These are phyloP conservation scores for Trypanosoma platydactyli DNA, from an alignment of 208 protist genomes.

Conservation along the genomic window DNA sequence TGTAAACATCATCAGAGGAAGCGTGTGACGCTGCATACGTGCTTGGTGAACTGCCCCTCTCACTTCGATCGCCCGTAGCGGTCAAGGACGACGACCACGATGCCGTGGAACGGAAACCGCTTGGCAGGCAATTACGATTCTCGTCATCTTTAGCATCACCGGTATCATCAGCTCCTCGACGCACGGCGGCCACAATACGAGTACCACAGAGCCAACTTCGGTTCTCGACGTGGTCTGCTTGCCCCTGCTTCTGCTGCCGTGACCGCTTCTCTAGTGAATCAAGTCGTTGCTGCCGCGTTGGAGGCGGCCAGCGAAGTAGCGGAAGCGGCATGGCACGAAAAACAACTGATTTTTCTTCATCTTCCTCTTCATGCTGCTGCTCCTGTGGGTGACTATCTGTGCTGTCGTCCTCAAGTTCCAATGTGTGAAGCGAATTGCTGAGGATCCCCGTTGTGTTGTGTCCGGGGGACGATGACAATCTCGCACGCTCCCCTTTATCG, in stretches of 20 bases:
- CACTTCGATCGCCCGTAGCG: conserved; percentile 10
- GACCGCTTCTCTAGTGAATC: conserved; percentile 5
- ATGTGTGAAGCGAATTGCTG: background rate
- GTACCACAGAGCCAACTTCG: conserved; percentile 1
- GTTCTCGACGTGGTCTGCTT: background rate
- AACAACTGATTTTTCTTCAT: background rate
- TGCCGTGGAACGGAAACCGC: background rate
- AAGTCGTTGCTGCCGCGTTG: conserved; percentile 11
- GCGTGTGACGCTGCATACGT: conserved; percentile 10
- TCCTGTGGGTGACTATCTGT: background rate
- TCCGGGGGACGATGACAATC: no score
- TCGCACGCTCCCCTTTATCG: no score
- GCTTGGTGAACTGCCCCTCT: conserved; percentile 9
- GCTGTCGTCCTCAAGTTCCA: conserved; percentile 10
- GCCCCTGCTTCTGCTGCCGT: background rate
- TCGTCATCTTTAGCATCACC: background rate
- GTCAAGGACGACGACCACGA: conserved; percentile 2
- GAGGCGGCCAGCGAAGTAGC: conserved; percentile 4
- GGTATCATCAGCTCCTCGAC: background rate
- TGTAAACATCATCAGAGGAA: conserved; percentile 19
- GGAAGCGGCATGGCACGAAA: conserved; percentile 5
- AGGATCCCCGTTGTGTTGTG: background rate
- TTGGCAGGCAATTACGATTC: background rate
- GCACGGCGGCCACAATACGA: background rate
- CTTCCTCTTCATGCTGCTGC: conserved; percentile 2